Conservation (phyloP, 495 filamentous ascomycete genomes). For the Neurospora tetraspora region DNA sequence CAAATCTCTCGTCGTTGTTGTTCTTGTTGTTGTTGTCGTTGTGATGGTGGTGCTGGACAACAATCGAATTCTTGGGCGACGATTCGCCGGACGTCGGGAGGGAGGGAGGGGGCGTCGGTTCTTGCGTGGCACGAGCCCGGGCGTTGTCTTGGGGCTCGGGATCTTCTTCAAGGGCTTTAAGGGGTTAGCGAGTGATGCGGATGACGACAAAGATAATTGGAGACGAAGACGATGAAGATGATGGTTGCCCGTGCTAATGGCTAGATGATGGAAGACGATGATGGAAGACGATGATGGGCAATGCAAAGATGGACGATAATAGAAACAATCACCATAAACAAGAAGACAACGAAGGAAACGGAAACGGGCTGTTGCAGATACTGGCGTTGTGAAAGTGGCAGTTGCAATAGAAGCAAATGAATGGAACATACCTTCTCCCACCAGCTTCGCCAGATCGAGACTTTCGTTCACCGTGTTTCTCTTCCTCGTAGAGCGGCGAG, state of each 20-base stretch:
- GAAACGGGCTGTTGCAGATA: background rate
- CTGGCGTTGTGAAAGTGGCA: background rate
- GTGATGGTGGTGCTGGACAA: too few relatives aligned
- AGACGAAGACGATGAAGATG: background rate
- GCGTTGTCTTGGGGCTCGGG: background rate
- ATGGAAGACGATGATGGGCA: too few relatives aligned
- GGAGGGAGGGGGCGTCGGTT: background rate
- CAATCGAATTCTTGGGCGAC: background rate
- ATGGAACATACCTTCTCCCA: background rate
- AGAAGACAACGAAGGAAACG: background rate
- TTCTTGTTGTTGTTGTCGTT: background rate
- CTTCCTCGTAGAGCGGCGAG: too few relatives aligned
- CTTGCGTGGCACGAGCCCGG: too few relatives aligned
- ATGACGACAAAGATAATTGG: background rate
- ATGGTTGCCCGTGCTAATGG: background rate
- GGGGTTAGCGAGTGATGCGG: background rate
- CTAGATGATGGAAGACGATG: background rate
- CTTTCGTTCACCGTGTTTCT: too few relatives aligned
- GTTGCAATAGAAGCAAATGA: background rate
- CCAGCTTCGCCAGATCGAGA: too few relatives aligned
- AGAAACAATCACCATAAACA: background rate
- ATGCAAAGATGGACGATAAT: background rate
- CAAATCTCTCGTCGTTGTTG: background rate
- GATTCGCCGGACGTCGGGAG: background rate
- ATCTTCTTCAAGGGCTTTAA: background rate